phyloP scores from a whole-genome alignment of 129 eudicot genomes.

The Chrysanthemum lavandulifolium region DNA sequence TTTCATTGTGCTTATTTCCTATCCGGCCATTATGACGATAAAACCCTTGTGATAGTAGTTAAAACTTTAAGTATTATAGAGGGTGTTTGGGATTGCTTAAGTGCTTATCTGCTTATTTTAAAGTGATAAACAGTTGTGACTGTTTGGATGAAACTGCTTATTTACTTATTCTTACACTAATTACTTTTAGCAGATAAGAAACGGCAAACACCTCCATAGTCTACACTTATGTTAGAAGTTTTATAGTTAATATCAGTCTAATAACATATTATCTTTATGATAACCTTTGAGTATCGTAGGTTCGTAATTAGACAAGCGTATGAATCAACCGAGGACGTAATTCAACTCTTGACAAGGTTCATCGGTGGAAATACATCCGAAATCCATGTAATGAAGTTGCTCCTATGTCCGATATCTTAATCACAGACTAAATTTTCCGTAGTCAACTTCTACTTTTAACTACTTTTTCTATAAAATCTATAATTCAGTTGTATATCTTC shows the following conservation, averaged over 20 bases:
- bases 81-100: too few relatives aligned
- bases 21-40: too few relatives aligned
- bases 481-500: slow-evolving; percentile 13
- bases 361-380: slow-evolving; percentile 57
- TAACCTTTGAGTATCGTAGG: slow-evolving; percentile 37
- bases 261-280: background rate
- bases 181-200: background rate
- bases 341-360: slow-evolving; percentile 39
- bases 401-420: background rate
- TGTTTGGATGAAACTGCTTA: background rate
- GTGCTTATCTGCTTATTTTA: too few relatives aligned
- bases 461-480: background rate
- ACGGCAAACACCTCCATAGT: background rate
- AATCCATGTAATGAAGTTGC: slow-evolving; percentile 45
- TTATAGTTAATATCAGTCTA: background rate
- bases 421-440: background rate
- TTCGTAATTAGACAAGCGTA: slow-evolving; percentile 45
- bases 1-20: too few relatives aligned
- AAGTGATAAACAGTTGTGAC: too few relatives aligned
- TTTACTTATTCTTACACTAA: background rate
- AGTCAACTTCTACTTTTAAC: background rate
- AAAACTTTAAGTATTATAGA: too few relatives aligned
- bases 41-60: too few relatives aligned
- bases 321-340: slow-evolving; percentile 51
- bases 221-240: background rate